Percentiles rank a stretch among this genome's conserved stretches.
phyloP scores from a whole-genome alignment of 2,329 filamentous ascomycete species.

The Leptographium wingfieldii region DNA sequence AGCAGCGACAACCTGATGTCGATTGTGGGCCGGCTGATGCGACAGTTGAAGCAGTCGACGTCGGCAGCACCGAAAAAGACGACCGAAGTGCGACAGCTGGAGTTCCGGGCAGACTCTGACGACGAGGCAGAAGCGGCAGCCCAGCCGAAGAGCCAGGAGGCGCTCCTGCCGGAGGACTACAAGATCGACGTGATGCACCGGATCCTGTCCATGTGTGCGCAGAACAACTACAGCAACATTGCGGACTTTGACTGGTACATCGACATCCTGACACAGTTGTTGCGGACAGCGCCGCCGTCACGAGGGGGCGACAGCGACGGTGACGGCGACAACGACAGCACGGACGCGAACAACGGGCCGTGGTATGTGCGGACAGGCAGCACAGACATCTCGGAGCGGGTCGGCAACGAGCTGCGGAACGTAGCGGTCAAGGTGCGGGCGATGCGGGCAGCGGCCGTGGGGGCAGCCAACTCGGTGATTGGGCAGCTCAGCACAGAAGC shows the following conservation, averaged over 20 bases:
- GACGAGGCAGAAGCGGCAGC: slow-evolving; percentile 33
- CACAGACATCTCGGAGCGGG: slow-evolving; percentile 49
- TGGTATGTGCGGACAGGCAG: neutral
- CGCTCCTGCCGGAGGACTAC: slow-evolving; percentile 75
- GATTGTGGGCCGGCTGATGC: slow-evolving; percentile 77
- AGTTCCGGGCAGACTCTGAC: slow-evolving; percentile 33
- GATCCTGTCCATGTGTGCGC: slow-evolving; percentile 80
- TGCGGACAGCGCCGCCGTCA: slow-evolving; percentile 53
- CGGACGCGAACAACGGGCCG: slow-evolving; percentile 22
- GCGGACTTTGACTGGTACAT: slow-evolving; percentile 97
- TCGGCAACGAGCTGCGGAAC: slow-evolving; percentile 79
- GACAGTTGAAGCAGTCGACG: slow-evolving; percentile 63
- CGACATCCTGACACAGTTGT: slow-evolving; percentile 73
- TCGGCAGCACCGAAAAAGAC: slow-evolving; percentile 28
- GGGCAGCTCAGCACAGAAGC: slow-evolving; percentile 41
- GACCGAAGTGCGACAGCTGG: slow-evolving; percentile 31
- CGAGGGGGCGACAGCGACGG: slow-evolving; percentile 26
- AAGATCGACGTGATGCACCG: slow-evolving; percentile 67
- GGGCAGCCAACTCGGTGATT: slow-evolving; percentile 68
- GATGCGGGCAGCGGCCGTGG: slow-evolving; percentile 66
- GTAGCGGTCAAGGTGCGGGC: slow-evolving; percentile 84
- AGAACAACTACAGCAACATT: slow-evolving; percentile 75
- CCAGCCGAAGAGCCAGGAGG: slow-evolving; percentile 27
- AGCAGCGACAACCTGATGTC: slow-evolving; percentile 71
- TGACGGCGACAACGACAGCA: slow-evolving; percentile 27